phyloP scores from a whole-genome alignment of 1,139 yeast genomes.

The Ashbya aceris region DNA sequence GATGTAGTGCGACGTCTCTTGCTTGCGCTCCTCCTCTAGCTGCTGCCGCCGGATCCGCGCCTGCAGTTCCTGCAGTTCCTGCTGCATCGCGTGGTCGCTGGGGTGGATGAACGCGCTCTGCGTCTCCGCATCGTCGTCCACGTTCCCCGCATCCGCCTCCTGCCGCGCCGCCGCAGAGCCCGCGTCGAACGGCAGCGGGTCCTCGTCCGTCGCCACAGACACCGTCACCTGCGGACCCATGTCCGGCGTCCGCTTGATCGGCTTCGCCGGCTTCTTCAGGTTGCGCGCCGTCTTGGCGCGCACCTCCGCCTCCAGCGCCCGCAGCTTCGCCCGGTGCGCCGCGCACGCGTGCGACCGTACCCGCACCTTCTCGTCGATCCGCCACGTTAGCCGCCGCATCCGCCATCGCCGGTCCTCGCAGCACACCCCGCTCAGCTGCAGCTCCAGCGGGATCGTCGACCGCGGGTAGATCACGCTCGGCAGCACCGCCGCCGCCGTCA shows the following conservation, averaged over 20 bases:
- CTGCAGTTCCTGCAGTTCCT: constrained; percentile 26
- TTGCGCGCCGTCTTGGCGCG: constrained; percentile 24
- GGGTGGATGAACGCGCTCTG: constrained; percentile 29
- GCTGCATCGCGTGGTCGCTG: constrained; percentile 34
- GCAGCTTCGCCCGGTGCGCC: constrained; percentile 43
- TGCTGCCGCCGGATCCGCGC: constrained; percentile 29
- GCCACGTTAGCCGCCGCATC: constrained; percentile 83
- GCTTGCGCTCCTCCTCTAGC: constrained; percentile 24
- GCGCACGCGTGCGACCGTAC: constrained; percentile 51
- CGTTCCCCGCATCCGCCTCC: constrained; percentile 5
- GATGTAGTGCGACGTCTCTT: constrained; percentile 40
- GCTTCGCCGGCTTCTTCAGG: constrained; percentile 20
- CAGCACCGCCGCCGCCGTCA: constrained; percentile 74
- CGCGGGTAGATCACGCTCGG: constrained; percentile 89
- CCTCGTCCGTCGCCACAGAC: constrained; percentile 17
- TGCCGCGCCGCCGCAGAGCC: constrained; percentile 3
- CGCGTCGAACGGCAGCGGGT: background rate
- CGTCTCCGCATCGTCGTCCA: constrained; percentile 17
- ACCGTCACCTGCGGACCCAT: constrained; percentile 33
- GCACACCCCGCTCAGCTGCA: constrained; percentile 71
- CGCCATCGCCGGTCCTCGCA: constrained; percentile 70
- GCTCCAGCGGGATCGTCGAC: constrained; percentile 72
- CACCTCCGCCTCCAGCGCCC: constrained; percentile 39
- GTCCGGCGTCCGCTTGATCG: constrained; percentile 32
- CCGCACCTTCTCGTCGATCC: constrained; percentile 73